These are phyloP conservation scores for Phytophthora litchii DNA, from an alignment of 352 stramenopile genomes.

Conservation along the genomic window DNA sequence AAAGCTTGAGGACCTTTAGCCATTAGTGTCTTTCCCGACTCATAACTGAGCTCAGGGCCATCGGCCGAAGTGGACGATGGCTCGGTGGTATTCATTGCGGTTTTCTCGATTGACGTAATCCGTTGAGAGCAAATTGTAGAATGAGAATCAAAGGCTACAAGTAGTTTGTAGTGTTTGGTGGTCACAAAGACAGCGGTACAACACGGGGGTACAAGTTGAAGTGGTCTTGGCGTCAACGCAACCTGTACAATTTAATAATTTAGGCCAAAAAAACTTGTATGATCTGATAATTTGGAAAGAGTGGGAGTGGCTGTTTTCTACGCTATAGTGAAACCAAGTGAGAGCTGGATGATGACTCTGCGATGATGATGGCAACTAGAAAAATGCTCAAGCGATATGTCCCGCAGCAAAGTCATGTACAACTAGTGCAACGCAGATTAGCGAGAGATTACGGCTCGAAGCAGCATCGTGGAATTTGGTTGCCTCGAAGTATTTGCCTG, in stretches of 20 bases:
- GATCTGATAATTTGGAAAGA: not conserved
- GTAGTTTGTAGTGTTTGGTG: not conserved
- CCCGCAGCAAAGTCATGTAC: slow-evolving; percentile 15
- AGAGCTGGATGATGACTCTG: not conserved
- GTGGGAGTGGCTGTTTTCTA: too few species aligned
- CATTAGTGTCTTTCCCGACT: slow-evolving; percentile 29
- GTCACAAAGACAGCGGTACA: slow-evolving; percentile 14
- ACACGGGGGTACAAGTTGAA: slow-evolving; percentile 10
- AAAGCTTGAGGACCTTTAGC: slow-evolving; percentile 32
- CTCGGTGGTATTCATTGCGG: slow-evolving; percentile 13
- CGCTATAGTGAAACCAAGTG: slow-evolving; percentile 2
- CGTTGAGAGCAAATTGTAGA: slow-evolving; percentile 7
- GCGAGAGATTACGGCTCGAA: slow-evolving; percentile 12
- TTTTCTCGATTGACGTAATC: slow-evolving; percentile 1
- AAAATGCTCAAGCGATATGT: not conserved
- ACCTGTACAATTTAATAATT: not conserved
- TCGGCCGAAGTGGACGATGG: slow-evolving; percentile 14
- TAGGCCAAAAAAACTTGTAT: not conserved
- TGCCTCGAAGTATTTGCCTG: too few species aligned
- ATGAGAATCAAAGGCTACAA: not conserved
- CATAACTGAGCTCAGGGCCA: slow-evolving; percentile 19
- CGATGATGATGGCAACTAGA: slow-evolving; percentile 16
- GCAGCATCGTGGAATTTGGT: not conserved
- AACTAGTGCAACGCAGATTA: slow-evolving; percentile 12
- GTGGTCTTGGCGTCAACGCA: slow-evolving; percentile 9